Percentiles rank a stretch among this genome's conserved stretches.
Conservation (phyloP, 305 asterid genomes). For the Andrographis paniculata region DNA sequence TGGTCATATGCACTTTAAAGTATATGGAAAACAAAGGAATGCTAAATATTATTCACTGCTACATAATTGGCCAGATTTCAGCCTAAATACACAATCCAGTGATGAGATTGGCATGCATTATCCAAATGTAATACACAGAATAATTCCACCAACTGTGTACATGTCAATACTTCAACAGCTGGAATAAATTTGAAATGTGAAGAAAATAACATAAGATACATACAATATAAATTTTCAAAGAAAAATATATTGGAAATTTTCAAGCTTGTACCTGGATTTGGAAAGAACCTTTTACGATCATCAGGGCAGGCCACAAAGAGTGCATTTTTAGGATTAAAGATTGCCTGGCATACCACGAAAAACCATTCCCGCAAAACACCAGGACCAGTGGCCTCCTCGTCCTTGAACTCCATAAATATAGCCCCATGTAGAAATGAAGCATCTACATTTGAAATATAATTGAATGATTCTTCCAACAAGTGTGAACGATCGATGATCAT, state of each 20-base stretch:
- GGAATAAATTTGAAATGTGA: no score
- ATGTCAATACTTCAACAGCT: no score
- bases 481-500: conserved; percentile 89
- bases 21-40: no score
- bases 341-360: conserved; percentile 79
- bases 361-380: conserved; percentile 98
- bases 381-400: conserved; percentile 93
- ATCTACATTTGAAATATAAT: conserved; percentile 61
- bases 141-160: no score
- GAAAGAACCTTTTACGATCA: conserved; percentile 74
- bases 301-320: conserved; percentile 80
- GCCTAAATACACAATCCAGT: no score
- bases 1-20: no score
- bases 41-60: no score
- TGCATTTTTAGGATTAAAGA: conserved; percentile 84
- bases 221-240: conserved; percentile 8
- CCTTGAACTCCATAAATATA: conserved; percentile 87
- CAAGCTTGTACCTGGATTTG: conserved; percentile 59
- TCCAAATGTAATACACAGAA: no score
- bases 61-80: no score
- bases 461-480: conserved; percentile 71
- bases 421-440: conserved; percentile 57
- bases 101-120: no score
- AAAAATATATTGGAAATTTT: conserved; percentile 6
- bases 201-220: neutral